Evolutionary conservation across 2,329 filamentous ascomycete genomes (phyloP).

Genomic region (Colletotrichum siamense): DNA sequence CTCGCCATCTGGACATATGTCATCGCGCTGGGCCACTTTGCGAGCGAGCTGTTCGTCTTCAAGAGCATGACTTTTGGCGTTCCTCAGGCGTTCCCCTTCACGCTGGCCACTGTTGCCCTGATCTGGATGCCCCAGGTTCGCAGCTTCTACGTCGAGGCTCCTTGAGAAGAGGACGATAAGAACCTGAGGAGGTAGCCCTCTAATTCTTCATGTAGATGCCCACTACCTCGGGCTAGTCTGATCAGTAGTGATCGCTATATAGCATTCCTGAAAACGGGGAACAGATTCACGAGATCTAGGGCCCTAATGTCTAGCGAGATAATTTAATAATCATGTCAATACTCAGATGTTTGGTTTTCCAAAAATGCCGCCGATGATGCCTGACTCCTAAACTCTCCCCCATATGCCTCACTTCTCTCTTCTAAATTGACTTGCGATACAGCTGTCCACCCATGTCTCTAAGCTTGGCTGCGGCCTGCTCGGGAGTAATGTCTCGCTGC

Average conservation of each 20-base stretch:
- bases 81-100: conserved; percentile 62
- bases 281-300: neutral
- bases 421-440: conserved; percentile 72
- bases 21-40: conserved; percentile 79
- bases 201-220: neutral
- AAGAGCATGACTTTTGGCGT: conserved; percentile 72
- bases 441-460: conserved; percentile 80
- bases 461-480: conserved; percentile 85
- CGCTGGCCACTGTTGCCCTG: conserved; percentile 54
- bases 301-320: neutral
- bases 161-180: neutral
- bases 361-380: neutral
- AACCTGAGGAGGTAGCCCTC: neutral
- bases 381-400: neutral
- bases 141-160: conserved; percentile 65
- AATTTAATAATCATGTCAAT: neutral
- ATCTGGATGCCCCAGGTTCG: conserved; percentile 73
- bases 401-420: neutral
- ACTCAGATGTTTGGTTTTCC: neutral
- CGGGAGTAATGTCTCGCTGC: conserved; percentile 97
- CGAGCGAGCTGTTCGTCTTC: conserved; percentile 81
- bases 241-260: neutral
- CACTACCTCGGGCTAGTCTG: neutral
- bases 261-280: neutral
- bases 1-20: conserved; percentile 83